Conservation (phyloP, 2,329 filamentous ascomycete species). For the Phyllosticta citriasiana region DNA sequence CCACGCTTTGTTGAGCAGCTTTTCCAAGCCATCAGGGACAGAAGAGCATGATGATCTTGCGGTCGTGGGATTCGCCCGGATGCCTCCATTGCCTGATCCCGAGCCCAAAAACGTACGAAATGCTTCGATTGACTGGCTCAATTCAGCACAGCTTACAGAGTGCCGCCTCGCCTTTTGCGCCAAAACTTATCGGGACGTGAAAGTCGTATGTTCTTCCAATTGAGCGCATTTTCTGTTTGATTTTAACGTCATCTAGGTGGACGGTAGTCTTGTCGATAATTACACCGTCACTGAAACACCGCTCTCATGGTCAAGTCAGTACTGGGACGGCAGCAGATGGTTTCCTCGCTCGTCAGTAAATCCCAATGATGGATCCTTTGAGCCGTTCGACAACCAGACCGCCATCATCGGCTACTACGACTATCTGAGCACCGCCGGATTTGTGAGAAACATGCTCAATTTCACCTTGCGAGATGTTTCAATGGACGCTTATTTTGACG, state of each 20-base stretch:
- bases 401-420: neutral
- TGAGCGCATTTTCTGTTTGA: neutral
- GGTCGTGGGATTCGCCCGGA: neutral
- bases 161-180: neutral
- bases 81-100: neutral
- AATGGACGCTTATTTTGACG: neutral
- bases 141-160: neutral
- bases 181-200: neutral
- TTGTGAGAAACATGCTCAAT: neutral
- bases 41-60: neutral
- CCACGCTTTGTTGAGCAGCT: neutral
- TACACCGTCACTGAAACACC: neutral
- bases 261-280: neutral
- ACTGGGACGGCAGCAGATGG: neutral
- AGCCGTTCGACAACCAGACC: neutral
- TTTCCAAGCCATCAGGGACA: too few species aligned
- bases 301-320: neutral
- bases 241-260: neutral
- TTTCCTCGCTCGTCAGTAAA: neutral
- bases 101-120: neutral
- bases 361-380: neutral
- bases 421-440: neutral
- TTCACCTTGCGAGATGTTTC: neutral
- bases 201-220: neutral
- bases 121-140: neutral